Percentiles rank a stretch among this genome's conserved stretches.
Conservation (phyloP, 73 alveolate species). For the Chromera velia region DNA sequence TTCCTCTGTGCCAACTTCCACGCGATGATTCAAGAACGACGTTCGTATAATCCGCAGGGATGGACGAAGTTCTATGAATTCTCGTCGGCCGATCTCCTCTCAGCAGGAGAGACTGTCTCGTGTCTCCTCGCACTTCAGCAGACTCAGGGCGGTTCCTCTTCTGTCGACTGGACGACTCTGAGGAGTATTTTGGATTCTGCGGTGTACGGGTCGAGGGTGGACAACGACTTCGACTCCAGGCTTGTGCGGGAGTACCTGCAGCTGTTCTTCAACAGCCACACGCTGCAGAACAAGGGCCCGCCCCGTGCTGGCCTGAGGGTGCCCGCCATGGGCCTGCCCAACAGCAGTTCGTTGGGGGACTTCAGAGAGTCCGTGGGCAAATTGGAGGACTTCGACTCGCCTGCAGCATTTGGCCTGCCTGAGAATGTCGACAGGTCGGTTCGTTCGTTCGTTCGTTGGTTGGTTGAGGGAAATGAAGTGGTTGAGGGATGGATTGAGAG, state of each 20-base stretch:
- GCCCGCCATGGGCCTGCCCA: background rate
- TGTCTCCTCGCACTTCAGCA: constrained; percentile 41
- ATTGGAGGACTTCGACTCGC: constrained; percentile 93
- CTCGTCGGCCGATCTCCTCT: constrained; percentile 88
- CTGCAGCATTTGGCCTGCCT: constrained; percentile 97
- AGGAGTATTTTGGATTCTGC: constrained; percentile 96
- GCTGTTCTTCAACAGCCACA: constrained; percentile 63
- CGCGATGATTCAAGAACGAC: constrained; percentile 96
- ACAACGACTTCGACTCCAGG: constrained; percentile 92
- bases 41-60: constrained; percentile 99
- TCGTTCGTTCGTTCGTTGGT: no score
- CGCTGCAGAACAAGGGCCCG: background rate
- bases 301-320: background rate
- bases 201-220: constrained; percentile 98
- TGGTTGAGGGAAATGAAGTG: no score
- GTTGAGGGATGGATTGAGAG: no score
- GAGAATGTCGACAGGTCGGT: constrained; percentile 83
- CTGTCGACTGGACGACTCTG: constrained; percentile 93
- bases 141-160: no score
- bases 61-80: constrained; percentile 99
- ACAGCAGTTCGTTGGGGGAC: constrained; percentile 35
- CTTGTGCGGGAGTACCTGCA: constrained; percentile 91
- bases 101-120: constrained; percentile 38
- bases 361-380: constrained; percentile 70
- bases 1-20: constrained; percentile 97